Evolutionary conservation across 768 basidiomycete genomes (phyloP), one percentile per base, ranked within the genome.

Genomic region (Amanita rimosa): DNA sequence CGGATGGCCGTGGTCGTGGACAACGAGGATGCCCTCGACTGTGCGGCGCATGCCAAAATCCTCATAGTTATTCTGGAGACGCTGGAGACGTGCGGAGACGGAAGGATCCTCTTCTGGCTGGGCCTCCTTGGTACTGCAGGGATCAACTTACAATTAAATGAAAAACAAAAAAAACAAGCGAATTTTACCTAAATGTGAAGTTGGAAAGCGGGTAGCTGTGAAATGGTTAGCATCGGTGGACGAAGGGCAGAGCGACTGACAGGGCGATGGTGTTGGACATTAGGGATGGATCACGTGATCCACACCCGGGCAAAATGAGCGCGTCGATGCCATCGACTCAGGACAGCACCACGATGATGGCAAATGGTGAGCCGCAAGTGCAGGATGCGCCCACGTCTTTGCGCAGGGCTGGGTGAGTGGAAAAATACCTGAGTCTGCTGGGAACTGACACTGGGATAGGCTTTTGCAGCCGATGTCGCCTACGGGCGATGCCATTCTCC

Each of bases 61-160:
- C 62, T 91, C 89, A 76, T 94, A 98, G 64, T 98, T 95, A 62
- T 89, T 88, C 62, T 96, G 88, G 9, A 99, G 76, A 13, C 96
- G 83, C 62, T 93, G 90, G 6, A 99, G 73, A 41, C 96, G 86
- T 2, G 94, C 91, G 1, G 91, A 84, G 2, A 99, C 96, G 2
- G 91, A 94, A 0, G 93, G 89, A 58, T 98, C 96, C 64, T 99
- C 96, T 59, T 98, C 93, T 6, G 92, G 90, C 61, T 98, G 96
- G 0, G 92, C 83, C 60, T 96, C 94, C 63, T 97, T 96, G 38
- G 91, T 92, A 62, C 93, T 54, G 44, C 50, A 29, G 19, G 31
- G 39, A 27, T 38, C 2, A 29, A 9, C 26, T 7, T 7, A 1
- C 3, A 9, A 9, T 1, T 9, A 1, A 9, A 8, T 27, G 26